Conservation (phyloP, 2,329 filamentous ascomycete genomes). For the Pyrenochaeta sp. region DNA sequence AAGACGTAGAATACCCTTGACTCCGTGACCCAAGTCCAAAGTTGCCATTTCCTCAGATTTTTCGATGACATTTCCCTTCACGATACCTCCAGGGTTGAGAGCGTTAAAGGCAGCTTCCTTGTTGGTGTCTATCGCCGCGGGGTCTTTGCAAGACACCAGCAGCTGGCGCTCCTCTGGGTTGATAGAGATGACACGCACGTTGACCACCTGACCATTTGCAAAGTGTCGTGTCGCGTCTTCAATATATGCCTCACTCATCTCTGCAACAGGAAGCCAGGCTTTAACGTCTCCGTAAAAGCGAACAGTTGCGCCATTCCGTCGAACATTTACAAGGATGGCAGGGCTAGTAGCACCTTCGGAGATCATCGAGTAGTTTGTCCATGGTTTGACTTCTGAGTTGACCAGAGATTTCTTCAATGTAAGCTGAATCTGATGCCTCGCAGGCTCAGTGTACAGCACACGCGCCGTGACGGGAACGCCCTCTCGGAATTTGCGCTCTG, state of each 20-base stretch:
- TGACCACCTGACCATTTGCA: slow-evolving; percentile 87
- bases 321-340: slow-evolving; percentile 85
- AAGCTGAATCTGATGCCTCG: slow-evolving; percentile 80
- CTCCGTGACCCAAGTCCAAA: slow-evolving; percentile 77
- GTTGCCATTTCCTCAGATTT: slow-evolving; percentile 58
- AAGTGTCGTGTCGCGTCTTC: slow-evolving; percentile 90
- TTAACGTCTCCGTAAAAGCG: slow-evolving; percentile 88
- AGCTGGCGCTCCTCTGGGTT: slow-evolving; percentile 75
- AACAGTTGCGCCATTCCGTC: slow-evolving; percentile 81
- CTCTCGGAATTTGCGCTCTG: slow-evolving; percentile 94
- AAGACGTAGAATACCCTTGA: slow-evolving; percentile 80
- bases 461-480: slow-evolving; percentile 84
- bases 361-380: slow-evolving; percentile 80
- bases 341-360: slow-evolving; percentile 78
- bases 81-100: slow-evolving; percentile 75
- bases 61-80: slow-evolving; percentile 72
- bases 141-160: slow-evolving; percentile 92
- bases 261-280: slow-evolving; percentile 89
- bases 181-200: slow-evolving; percentile 84
- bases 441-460: slow-evolving; percentile 80
- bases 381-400: slow-evolving; percentile 83
- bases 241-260: slow-evolving; percentile 99
- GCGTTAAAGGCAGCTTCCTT: slow-evolving; percentile 76
- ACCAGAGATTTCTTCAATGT: slow-evolving; percentile 95
- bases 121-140: slow-evolving; percentile 78